Evolutionary conservation across 75 land plant genomes (phyloP).

Genomic region (Isoetes taiwanensis): DNA sequence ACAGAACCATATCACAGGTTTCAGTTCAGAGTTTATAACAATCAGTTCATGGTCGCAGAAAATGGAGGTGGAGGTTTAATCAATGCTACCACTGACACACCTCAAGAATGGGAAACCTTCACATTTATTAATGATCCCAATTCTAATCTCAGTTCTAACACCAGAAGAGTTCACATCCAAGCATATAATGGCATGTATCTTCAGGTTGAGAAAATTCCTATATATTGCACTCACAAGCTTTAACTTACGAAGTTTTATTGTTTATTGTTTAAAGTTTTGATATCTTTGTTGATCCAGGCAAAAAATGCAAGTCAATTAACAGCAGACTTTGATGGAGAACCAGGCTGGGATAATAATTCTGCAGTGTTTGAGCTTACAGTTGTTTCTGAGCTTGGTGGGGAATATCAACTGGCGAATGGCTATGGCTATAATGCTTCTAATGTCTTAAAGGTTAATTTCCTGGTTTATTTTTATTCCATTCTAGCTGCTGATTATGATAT

Average conservation of each 20-base stretch:
- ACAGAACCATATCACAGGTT: slow-evolving; percentile 35
- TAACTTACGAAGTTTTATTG: background rate
- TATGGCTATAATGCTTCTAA: slow-evolving; percentile 47
- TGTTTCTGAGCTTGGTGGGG: slow-evolving; percentile 66
- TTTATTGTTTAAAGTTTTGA: no score
- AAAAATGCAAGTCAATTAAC: slow-evolving; percentile 36
- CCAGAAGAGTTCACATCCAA: slow-evolving; percentile 47
- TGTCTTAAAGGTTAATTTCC: slow-evolving; percentile 52
- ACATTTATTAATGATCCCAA: slow-evolving; percentile 34
- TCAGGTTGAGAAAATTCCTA: no score
- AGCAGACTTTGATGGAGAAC: slow-evolving; percentile 44
- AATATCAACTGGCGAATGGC: slow-evolving; percentile 86
- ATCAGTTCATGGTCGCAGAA: slow-evolving; percentile 45
- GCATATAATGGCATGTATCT: slow-evolving; percentile 48
- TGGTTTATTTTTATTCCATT: background rate
- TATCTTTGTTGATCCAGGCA: no score
- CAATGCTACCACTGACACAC: slow-evolving; percentile 36
- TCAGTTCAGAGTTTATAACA: slow-evolving; percentile 47
- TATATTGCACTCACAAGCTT: no score
- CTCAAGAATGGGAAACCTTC: slow-evolving; percentile 46
- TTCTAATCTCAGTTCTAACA: slow-evolving; percentile 10
- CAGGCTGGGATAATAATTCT: slow-evolving; percentile 67
- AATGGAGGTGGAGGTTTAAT: slow-evolving; percentile 28
- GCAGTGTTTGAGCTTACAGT: slow-evolving; percentile 64
- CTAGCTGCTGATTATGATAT: background rate